A percentile compares a stretch with the other conserved stretches of the same genome.
Conservation (phyloP, 805 yeast species). For the Jamesozyma jinghongensis region DNA sequence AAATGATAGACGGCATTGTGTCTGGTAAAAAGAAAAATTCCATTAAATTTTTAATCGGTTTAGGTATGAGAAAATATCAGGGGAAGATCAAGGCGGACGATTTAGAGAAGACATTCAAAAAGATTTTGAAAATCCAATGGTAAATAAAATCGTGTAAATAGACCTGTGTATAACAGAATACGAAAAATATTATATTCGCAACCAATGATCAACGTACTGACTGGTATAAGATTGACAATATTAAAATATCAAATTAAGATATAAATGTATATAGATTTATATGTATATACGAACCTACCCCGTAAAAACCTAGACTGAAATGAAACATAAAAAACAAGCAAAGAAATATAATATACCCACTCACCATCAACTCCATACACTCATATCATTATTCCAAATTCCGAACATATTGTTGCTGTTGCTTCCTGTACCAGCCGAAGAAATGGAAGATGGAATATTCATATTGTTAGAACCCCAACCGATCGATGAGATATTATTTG, state of each 20-base stretch:
- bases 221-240: too few relatives aligned
- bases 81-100: conserved; percentile 41
- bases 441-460: conserved; percentile 3
- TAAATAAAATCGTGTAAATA: conserved; percentile 1
- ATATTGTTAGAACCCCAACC: conserved; percentile 19
- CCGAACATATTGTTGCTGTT: conserved; percentile 5
- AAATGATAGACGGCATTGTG: conserved; percentile 47
- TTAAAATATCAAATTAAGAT: neutral
- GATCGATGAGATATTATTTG: conserved; percentile 15
- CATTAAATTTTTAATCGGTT: conserved; percentile 72
- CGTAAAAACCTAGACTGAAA: too few relatives aligned
- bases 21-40: conserved; percentile 53
- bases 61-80: conserved; percentile 70
- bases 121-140: conserved; percentile 15
- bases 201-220: too few relatives aligned
- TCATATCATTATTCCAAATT: conserved; percentile 26
- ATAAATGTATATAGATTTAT: conserved; percentile 1
- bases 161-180: too few relatives aligned
- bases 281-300: neutral
- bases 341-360: neutral
- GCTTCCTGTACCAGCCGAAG: conserved; percentile 1
- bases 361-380: conserved; percentile 31
- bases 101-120: conserved; percentile 31
- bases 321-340: neutral
- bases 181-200: too few relatives aligned